These are phyloP conservation scores for Calonectria hawksworthii DNA, from an alignment of 2,329 filamentous ascomycete genomes.

Conservation along the genomic window DNA sequence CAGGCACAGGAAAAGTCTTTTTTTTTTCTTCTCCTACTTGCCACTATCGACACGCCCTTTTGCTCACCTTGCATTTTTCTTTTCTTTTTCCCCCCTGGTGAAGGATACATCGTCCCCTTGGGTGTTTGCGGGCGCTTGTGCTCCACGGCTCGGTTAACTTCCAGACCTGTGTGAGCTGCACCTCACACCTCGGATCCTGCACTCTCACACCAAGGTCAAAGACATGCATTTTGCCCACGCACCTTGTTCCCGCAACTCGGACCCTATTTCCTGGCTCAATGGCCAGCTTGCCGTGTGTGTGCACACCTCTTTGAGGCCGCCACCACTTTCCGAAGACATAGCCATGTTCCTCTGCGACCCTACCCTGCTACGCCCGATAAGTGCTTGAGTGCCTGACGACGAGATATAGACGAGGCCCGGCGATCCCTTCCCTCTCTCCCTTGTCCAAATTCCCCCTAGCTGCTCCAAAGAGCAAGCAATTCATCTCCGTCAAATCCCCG, in stretches of 20 bases:
- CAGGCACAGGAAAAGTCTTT: slow-evolving; percentile 9
- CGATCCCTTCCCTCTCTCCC: slow-evolving; percentile 30
- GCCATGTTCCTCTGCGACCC: neutral
- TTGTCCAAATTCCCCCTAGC: slow-evolving; percentile 7
- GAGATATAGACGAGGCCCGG: neutral
- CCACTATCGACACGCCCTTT: slow-evolving; percentile 23
- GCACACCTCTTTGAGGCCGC: neutral
- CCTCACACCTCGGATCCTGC: slow-evolving; percentile 26
- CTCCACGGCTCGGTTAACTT: slow-evolving; percentile 44
- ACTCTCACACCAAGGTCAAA: slow-evolving; percentile 18
- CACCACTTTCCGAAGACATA: neutral
- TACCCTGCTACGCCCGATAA: slow-evolving; percentile 22
- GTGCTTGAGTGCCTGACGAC: slow-evolving; percentile 17
- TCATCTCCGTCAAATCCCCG: slow-evolving; percentile 31
- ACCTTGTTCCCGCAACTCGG: neutral
- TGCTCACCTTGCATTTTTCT: neutral
- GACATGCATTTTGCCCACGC: neutral
- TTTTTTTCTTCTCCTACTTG: neutral
- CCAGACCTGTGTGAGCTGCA: slow-evolving; percentile 41
- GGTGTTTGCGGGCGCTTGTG: slow-evolving; percentile 41
- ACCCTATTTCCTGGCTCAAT: neutral
- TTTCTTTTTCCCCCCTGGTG: slow-evolving; percentile 21
- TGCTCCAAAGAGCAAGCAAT: neutral
- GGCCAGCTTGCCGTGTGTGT: neutral
- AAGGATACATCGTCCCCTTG: slow-evolving; percentile 13